A percentile compares a stretch with the other conserved stretches of the same genome.
Conservation (phyloP, 2,329 filamentous ascomycete genomes). For the Aspergillus pseudotamarii region DNA sequence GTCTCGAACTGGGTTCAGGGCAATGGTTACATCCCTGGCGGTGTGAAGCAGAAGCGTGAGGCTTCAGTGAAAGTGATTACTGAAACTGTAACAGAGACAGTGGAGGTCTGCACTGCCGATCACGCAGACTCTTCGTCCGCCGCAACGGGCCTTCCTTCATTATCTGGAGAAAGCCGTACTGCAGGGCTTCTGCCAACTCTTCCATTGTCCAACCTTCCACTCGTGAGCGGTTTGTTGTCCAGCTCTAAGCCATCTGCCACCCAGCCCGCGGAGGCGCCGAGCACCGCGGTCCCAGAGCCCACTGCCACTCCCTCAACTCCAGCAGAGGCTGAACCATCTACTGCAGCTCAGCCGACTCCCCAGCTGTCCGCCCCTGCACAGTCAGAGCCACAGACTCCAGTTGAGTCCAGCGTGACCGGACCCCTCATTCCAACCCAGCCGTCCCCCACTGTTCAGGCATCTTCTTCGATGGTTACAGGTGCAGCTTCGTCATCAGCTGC, state of each 20-base stretch:
- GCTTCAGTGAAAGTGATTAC: slow-evolving; percentile 20
- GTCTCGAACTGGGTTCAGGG: slow-evolving; percentile 80
- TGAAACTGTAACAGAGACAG: slow-evolving; percentile 18
- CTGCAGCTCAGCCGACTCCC: background rate
- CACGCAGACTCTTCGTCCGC: slow-evolving; percentile 6
- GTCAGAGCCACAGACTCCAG: background rate
- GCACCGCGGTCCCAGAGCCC: background rate
- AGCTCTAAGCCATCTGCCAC: slow-evolving; percentile 2
- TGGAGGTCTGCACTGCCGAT: slow-evolving; percentile 25
- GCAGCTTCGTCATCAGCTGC: slow-evolving; percentile 6
- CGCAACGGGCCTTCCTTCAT: slow-evolving; percentile 5
- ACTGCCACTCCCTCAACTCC: background rate
- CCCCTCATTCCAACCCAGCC: slow-evolving; percentile 6
- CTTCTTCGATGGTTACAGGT: slow-evolving; percentile 8
- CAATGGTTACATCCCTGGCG: slow-evolving; percentile 61
- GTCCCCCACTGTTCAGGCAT: background rate
- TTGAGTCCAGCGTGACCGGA: background rate
- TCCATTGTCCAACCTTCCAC: background rate
- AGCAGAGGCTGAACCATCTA: background rate
- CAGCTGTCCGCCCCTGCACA: background rate
- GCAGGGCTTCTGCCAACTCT: background rate
- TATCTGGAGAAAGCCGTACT: background rate
- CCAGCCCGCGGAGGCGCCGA: background rate
- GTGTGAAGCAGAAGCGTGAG: slow-evolving; percentile 30
- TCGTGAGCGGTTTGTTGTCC: slow-evolving; percentile 13